A percentile compares a stretch with the other conserved stretches of the same genome.
Conservation (phyloP, 208 protist genomes). For the Wallacemonas rigidus region DNA sequence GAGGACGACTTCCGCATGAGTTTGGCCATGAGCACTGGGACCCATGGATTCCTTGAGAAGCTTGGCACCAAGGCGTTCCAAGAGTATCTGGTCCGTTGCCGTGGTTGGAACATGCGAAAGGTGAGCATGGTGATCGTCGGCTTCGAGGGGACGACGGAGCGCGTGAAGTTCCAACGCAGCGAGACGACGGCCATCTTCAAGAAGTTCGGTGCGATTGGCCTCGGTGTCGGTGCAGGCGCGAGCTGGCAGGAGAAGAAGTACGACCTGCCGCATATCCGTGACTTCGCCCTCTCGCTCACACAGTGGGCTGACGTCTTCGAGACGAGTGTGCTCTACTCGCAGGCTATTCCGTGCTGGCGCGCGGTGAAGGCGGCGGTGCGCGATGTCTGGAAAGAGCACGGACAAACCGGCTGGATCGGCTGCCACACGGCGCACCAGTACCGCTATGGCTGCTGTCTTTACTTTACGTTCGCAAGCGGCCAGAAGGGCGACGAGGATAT, state of each 20-base stretch:
- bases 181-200: slow-evolving; percentile 69
- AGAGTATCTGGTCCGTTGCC: slow-evolving; percentile 55
- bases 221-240: slow-evolving; percentile 66
- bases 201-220: slow-evolving; percentile 51
- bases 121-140: slow-evolving; percentile 83
- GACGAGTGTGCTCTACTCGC: slow-evolving; percentile 87
- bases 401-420: slow-evolving; percentile 85
- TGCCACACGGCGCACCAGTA: slow-evolving; percentile 94
- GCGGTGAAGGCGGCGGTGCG: slow-evolving; percentile 89
- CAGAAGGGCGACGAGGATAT: slow-evolving; percentile 90
- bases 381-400: slow-evolving; percentile 78
- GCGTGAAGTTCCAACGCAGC: slow-evolving; percentile 65
- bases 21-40: slow-evolving; percentile 82
- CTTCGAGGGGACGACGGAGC: slow-evolving; percentile 80
- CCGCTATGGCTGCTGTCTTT: slow-evolving; percentile 91
- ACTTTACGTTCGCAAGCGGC: slow-evolving; percentile 90
- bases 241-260: slow-evolving; percentile 95
- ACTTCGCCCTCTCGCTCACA: slow-evolving; percentile 80
- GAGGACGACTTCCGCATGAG: slow-evolving; percentile 91
- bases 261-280: slow-evolving; percentile 91
- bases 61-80: slow-evolving; percentile 70
- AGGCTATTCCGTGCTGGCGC: slow-evolving; percentile 88
- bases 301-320: slow-evolving; percentile 93
- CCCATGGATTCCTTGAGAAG: slow-evolving; percentile 39
- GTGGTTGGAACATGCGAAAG: slow-evolving; percentile 75